These are phyloP conservation scores for Phytopythium helicoides DNA, from an alignment of 352 stramenopile genomes.

Conservation along the genomic window DNA sequence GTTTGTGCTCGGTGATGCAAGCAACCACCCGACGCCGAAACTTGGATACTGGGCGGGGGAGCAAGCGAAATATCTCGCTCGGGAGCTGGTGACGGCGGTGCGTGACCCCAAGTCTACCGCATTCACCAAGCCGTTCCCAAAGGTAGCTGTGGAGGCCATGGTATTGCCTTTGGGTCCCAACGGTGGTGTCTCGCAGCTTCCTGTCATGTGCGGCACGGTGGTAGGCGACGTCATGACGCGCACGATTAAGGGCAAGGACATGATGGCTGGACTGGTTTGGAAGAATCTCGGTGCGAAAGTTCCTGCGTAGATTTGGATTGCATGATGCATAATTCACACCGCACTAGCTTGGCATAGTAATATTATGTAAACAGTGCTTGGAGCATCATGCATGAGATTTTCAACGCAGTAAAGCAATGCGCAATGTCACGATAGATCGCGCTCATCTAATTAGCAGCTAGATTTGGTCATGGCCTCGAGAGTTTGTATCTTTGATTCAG, in stretches of 20 bases:
- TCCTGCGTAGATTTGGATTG: not conserved
- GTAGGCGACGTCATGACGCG: constrained; percentile 27
- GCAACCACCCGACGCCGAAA: constrained; percentile 36
- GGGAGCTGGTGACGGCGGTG: constrained; percentile 16
- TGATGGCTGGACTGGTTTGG: constrained; percentile 21
- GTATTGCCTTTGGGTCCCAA: constrained; percentile 29
- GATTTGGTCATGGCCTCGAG: no score
- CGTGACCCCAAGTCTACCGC: constrained; percentile 12
- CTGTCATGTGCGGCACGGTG: constrained; percentile 24
- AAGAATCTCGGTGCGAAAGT: constrained; percentile 10
- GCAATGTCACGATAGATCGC: no score
- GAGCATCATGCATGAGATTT: no score
- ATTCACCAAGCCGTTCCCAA: constrained; percentile 20
- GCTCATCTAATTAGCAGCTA: no score
- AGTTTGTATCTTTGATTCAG: no score
- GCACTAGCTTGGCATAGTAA: no score
- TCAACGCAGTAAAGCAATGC: no score
- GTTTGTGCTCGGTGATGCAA: constrained; percentile 35
- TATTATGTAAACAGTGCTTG: no score
- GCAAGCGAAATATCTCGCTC: constrained; percentile 25
- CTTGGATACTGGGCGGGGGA: constrained; percentile 28
- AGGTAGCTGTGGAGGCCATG: constrained; percentile 17
- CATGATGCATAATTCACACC: no score
- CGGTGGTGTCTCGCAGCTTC: constrained; percentile 33
- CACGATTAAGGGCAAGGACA: constrained; percentile 30